These are phyloP conservation scores for Corynespora cassiicola DNA, from an alignment of 2,329 filamentous ascomycete genomes.

Conservation along the genomic window DNA sequence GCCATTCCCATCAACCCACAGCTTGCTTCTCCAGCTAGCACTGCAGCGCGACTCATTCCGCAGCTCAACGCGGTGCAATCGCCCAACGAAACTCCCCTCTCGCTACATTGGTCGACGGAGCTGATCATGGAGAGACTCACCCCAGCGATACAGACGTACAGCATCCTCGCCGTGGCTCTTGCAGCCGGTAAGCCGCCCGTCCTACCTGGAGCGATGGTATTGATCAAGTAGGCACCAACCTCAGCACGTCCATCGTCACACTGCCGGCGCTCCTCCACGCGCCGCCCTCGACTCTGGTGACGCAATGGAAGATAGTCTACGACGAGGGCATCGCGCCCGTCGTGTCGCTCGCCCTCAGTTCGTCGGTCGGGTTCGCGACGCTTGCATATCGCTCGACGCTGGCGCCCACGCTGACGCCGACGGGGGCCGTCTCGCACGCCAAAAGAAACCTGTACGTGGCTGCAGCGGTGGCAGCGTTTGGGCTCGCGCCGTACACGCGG, in stretches of 20 bases:
- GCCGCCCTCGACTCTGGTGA: slow-evolving; percentile 10
- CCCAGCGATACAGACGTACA: slow-evolving; percentile 22
- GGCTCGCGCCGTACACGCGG: slow-evolving; percentile 19
- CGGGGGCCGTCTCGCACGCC: slow-evolving; percentile 4
- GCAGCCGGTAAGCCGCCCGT: slow-evolving; percentile 18
- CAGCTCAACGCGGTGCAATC: too few relatives aligned
- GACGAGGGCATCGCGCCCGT: slow-evolving; percentile 23
- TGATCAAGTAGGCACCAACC: slow-evolving; percentile 19
- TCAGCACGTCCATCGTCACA: slow-evolving; percentile 21
- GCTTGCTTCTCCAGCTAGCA: too few relatives aligned
- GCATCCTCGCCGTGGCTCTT: slow-evolving; percentile 23
- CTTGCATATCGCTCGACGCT: slow-evolving; percentile 13
- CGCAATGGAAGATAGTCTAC: slow-evolving; percentile 28
- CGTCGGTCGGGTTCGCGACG: slow-evolving; percentile 18
- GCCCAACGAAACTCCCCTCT: too few relatives aligned
- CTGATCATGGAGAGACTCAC: too few relatives aligned
- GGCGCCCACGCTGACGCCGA: not conserved
- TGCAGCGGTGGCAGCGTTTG: slow-evolving; percentile 16
- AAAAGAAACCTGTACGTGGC: slow-evolving; percentile 17
- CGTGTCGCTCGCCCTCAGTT: slow-evolving; percentile 18
- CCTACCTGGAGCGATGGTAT: not conserved
- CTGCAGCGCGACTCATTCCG: too few relatives aligned
- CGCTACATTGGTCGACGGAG: too few relatives aligned
- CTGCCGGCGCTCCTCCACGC: slow-evolving; percentile 23
- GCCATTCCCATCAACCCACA: too few relatives aligned